Percentiles rank a stretch among this genome's conserved stretches.
Conservation (phyloP, 23 red algal genomes). For the Gracilaria domingensis region DNA sequence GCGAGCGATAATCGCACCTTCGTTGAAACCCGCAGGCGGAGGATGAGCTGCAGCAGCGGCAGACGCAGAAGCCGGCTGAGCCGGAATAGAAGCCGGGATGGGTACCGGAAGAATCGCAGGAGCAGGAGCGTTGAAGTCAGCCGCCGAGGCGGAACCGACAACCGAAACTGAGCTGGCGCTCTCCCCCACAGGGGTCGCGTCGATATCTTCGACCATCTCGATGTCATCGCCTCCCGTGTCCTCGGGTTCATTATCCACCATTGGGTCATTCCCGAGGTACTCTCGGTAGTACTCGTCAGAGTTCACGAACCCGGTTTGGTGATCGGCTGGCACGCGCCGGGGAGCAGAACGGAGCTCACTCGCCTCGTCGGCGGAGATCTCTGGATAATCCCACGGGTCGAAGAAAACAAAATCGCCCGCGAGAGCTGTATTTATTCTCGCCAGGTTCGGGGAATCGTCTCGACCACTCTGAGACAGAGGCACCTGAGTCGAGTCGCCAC, state of each 20-base stretch:
- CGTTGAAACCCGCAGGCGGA: too few relatives aligned
- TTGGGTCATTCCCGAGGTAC: not conserved
- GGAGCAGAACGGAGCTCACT: not conserved
- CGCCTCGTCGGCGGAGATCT: not conserved
- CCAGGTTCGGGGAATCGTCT: too few relatives aligned
- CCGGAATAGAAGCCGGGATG: not conserved
- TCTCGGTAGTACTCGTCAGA: constrained; percentile 8
- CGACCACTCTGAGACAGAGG: not conserved
- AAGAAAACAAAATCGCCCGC: constrained; percentile 31
- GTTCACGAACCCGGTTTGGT: not conserved
- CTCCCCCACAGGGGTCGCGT: too few relatives aligned
- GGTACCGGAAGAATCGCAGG: not conserved
- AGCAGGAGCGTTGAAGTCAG: not conserved
- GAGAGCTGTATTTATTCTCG: not conserved
- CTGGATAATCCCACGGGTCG: constrained; percentile 9
- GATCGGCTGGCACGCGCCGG: not conserved
- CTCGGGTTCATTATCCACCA: not conserved
- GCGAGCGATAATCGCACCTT: too few relatives aligned
- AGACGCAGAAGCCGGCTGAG: not conserved
- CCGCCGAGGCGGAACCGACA: not conserved
- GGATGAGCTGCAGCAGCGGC: too few relatives aligned
- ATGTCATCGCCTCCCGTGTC: not conserved
- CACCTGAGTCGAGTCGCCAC: not conserved
- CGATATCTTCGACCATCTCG: too few relatives aligned
- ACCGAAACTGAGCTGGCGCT: not conserved